Percentiles rank a stretch among this genome's conserved stretches.
Evolutionary conservation across 129 eudicot genomes (phyloP).

Genomic region (Tanacetum coccineum): DNA sequence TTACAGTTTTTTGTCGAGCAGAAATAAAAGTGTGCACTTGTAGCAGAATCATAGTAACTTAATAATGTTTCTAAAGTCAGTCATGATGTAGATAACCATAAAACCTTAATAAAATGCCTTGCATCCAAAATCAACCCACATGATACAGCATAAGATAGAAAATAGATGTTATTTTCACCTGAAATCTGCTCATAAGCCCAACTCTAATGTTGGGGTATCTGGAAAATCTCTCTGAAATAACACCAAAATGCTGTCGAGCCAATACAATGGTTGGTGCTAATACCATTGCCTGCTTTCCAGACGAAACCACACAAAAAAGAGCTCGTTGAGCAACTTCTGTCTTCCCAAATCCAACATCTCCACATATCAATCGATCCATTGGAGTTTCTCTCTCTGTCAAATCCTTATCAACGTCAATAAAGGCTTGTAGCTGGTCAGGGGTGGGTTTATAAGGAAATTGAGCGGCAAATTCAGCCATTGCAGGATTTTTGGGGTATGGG

Average conservation of each 20-base stretch:
- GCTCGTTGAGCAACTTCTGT: conserved; percentile 98
- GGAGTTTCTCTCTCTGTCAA: conserved; percentile 92
- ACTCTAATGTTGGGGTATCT: conserved; percentile 62
- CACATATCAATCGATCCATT: conserved; percentile 93
- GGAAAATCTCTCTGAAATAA: conserved; percentile 78
- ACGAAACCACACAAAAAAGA: conserved; percentile 75
- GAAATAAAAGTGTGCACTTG: not conserved
- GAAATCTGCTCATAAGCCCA: conserved; percentile 98
- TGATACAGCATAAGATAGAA: conserved; percentile 6
- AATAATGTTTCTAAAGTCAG: not conserved
- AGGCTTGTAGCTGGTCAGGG: conserved; percentile 90
- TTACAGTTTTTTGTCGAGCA: not conserved
- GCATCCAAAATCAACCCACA: not conserved
- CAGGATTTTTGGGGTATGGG: conserved; percentile 64
- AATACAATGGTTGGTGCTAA: conserved; percentile 95
- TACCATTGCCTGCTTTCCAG: conserved; percentile 96
- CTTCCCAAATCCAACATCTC: conserved; percentile 99
- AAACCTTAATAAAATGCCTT: not conserved
- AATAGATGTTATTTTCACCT: conserved; percentile 42
- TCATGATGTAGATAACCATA: conserved; percentile 2
- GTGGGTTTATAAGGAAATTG: conserved; percentile 83
- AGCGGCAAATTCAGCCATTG: conserved; percentile 67
- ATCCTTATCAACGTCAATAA: conserved; percentile 88
- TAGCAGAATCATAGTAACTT: not conserved
- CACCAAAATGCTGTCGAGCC: conserved; percentile 92